Conservation (phyloP, 2,329 filamentous ascomycete species). For the Aspergillus cejpii region DNA sequence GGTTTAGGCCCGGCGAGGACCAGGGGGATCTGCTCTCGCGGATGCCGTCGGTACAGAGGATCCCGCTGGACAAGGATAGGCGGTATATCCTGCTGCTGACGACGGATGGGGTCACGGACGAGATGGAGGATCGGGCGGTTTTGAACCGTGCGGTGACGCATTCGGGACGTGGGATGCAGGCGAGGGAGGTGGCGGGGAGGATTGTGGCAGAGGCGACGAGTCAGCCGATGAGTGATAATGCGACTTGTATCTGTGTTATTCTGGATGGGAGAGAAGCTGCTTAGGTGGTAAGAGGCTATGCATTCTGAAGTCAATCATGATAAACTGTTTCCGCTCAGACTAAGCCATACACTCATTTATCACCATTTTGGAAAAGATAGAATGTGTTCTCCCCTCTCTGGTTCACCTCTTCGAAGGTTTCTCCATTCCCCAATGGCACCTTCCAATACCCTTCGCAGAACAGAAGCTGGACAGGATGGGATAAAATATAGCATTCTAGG, state of each 20-base stretch:
- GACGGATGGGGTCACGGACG: constrained; percentile 10
- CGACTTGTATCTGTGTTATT: constrained; percentile 7
- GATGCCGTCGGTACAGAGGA: neutral
- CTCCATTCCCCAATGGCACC: too few relatives aligned
- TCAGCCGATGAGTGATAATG: constrained; percentile 6
- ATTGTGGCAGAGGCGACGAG: constrained; percentile 2
- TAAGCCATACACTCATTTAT: too few relatives aligned
- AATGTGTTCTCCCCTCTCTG: too few relatives aligned
- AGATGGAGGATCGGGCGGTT: constrained; percentile 1
- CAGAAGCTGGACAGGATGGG: too few relatives aligned
- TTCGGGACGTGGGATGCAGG: constrained; percentile 1
- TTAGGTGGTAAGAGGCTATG: too few relatives aligned
- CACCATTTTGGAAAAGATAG: too few relatives aligned
- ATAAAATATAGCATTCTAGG: too few relatives aligned
- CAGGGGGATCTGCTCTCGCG: constrained; percentile 3
- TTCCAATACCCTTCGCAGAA: too few relatives aligned
- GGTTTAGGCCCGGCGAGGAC: neutral
- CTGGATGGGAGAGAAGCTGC: neutral
- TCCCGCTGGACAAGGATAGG: neutral
- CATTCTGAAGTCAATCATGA: too few relatives aligned
- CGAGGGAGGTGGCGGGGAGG: neutral
- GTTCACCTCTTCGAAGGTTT: too few relatives aligned
- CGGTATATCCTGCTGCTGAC: constrained; percentile 6
- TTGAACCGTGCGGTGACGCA: neutral
- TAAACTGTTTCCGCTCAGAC: too few relatives aligned